These are phyloP conservation scores for Dimocarpus longan DNA, from an alignment of 345 rosid species.

Conservation along the genomic window DNA sequence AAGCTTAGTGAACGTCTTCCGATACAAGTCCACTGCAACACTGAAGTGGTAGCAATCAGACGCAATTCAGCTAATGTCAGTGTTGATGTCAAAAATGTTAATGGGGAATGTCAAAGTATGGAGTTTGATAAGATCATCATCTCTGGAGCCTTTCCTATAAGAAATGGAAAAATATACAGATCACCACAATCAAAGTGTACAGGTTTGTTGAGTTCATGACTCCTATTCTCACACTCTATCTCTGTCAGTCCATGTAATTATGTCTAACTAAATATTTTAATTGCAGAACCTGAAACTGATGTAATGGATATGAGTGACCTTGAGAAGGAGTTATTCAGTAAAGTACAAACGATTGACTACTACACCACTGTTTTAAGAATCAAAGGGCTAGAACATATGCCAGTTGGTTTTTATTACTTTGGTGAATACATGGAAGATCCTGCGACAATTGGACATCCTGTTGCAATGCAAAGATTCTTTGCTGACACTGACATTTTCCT, in stretches of 20 bases:
- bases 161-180: constrained; percentile 52
- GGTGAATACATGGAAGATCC: constrained; percentile 73
- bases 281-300: constrained; percentile 45
- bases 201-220: constrained; percentile 36
- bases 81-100: constrained; percentile 35
- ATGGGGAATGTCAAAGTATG: constrained; percentile 40
- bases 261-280: constrained; percentile 15
- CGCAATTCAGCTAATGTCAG: constrained; percentile 38
- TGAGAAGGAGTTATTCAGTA: constrained; percentile 56
- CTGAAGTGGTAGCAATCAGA: constrained; percentile 51
- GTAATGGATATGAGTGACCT: constrained; percentile 52
- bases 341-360: constrained; percentile 66
- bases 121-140: constrained; percentile 62
- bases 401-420: constrained; percentile 64
- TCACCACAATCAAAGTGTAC: constrained; percentile 33
- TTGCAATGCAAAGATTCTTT: constrained; percentile 73
- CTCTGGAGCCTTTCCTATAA: constrained; percentile 59
- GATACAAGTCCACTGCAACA: constrained; percentile 39
- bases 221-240: background rate
- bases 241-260: background rate
- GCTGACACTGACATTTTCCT: constrained; percentile 61
- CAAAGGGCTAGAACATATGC: constrained; percentile 57
- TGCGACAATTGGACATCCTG: constrained; percentile 60
- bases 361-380: constrained; percentile 64
- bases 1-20: constrained; percentile 52